Evolutionary conservation across 106 monocot genomes (phyloP).

Genomic region (Amphibolis antarctica): DNA sequence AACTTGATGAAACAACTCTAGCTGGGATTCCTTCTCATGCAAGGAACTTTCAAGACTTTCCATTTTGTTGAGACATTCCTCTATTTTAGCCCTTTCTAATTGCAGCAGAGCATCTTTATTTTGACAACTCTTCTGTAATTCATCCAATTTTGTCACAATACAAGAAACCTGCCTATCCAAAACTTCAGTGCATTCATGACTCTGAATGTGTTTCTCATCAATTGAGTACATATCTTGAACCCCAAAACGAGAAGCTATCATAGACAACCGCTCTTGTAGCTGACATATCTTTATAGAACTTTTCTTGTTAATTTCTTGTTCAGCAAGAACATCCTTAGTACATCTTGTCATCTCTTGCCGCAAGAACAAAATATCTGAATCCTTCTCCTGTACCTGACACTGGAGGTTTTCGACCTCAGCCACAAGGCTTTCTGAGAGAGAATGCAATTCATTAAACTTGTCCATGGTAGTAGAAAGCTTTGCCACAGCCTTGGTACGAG

Average conservation of each 20-base stretch:
- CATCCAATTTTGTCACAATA: constrained; percentile 47
- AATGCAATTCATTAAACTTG: constrained; percentile 95
- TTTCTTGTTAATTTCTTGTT: constrained; percentile 64
- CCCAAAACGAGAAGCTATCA: constrained; percentile 40
- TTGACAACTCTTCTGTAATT: constrained; percentile 33
- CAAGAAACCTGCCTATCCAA: constrained; percentile 39
- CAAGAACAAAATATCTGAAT: constrained; percentile 89
- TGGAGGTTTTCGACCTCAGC: constrained; percentile 83
- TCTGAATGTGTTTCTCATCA: constrained; percentile 32
- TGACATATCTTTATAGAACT: constrained; percentile 35
- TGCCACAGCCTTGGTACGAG: constrained; percentile 36
- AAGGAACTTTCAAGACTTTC: constrained; percentile 51
- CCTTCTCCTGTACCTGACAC: constrained; percentile 53
- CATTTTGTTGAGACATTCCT: constrained; percentile 36
- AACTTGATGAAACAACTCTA: constrained; percentile 16
- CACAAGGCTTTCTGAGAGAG: constrained; percentile 78
- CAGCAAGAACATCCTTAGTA: constrained; percentile 59
- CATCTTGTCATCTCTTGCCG: constrained; percentile 84
- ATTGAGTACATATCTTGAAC: constrained; percentile 16
- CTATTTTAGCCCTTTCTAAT: constrained; percentile 47
- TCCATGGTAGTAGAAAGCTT: constrained; percentile 81
- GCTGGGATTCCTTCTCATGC: constrained; percentile 31
- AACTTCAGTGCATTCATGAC: constrained; percentile 28
- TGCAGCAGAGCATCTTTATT: constrained; percentile 69
- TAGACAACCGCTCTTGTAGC: constrained; percentile 35